Evolutionary conservation across 2,329 filamentous ascomycete species (phyloP).

Genomic region (Scolecobasidium constrictum): DNA sequence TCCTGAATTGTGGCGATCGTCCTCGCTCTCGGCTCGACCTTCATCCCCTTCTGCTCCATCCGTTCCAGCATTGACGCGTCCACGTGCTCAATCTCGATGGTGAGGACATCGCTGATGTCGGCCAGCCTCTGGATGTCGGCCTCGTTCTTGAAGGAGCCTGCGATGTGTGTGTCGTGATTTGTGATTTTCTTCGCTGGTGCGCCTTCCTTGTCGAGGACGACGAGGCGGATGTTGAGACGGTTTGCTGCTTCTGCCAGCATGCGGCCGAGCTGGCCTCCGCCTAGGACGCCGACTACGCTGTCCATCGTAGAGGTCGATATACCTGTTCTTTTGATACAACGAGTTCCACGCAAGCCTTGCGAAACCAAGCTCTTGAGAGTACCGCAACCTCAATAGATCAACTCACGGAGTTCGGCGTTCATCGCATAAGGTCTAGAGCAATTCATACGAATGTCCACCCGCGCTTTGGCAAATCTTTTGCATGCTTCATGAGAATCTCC

Average conservation of each 20-base stretch:
- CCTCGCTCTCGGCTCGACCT: slow-evolving; percentile 65
- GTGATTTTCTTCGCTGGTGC: slow-evolving; percentile 81
- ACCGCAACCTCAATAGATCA: too few relatives aligned
- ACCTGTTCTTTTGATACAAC: too few relatives aligned
- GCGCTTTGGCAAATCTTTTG: too few relatives aligned
- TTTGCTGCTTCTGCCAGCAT: slow-evolving; percentile 91
- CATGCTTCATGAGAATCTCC: too few relatives aligned
- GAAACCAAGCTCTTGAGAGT: too few relatives aligned
- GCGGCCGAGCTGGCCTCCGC: slow-evolving; percentile 58
- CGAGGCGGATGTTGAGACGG: slow-evolving; percentile 65
- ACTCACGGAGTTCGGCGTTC: too few relatives aligned
- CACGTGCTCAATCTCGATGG: slow-evolving; percentile 92
- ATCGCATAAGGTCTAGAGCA: too few relatives aligned
- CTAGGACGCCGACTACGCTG: slow-evolving; percentile 26
- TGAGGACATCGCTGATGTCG: slow-evolving; percentile 64
- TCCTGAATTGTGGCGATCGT: slow-evolving; percentile 86
- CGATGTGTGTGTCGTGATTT: slow-evolving; percentile 61
- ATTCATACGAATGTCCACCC: too few relatives aligned
- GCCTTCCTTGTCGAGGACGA: slow-evolving; percentile 64
- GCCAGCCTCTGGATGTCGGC: slow-evolving; percentile 73
- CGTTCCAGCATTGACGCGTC: slow-evolving; percentile 84
- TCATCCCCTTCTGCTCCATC: slow-evolving; percentile 54
- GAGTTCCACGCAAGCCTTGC: too few relatives aligned
- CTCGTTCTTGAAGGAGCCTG: slow-evolving; percentile 79
- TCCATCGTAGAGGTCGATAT: slow-evolving; percentile 11